Conservation (phyloP, 1,284 basidiomycete species). For the Cryptococcus depauperatus region DNA sequence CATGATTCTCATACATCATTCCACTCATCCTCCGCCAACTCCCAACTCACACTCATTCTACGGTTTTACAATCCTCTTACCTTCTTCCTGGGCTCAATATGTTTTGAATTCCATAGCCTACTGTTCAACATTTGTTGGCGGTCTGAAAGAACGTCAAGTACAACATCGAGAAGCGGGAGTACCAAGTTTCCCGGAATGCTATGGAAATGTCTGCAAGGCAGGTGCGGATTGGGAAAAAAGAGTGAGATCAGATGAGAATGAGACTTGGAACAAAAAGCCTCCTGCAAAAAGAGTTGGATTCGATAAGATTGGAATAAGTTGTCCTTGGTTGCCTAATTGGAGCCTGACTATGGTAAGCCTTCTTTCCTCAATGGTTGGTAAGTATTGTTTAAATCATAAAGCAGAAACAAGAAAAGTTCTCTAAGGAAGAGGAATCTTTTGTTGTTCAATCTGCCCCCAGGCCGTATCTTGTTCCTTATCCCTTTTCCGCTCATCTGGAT, state of each 20-base stretch:
- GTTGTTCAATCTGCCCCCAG: slow-evolving; percentile 27
- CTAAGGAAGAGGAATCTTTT: slow-evolving; percentile 24
- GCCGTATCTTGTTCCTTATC: slow-evolving; percentile 59
- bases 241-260: slow-evolving; percentile 50
- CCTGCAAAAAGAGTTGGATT: slow-evolving; percentile 74
- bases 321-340: slow-evolving; percentile 73
- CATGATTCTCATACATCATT: slow-evolving; percentile 69
- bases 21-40: slow-evolving; percentile 46
- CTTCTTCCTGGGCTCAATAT: slow-evolving; percentile 72
- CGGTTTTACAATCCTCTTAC: slow-evolving; percentile 76
- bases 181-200: slow-evolving; percentile 73
- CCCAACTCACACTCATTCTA: slow-evolving; percentile 50
- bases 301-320: slow-evolving; percentile 55
- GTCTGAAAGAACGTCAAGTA: slow-evolving; percentile 65
- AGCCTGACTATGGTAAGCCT: slow-evolving; percentile 48
- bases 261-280: slow-evolving; percentile 68
- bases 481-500: slow-evolving; percentile 37
- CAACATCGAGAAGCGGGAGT: slow-evolving; percentile 70
- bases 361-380: neutral
- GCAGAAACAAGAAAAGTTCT: slow-evolving; percentile 2
- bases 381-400: neutral
- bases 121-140: slow-evolving; percentile 70
- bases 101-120: slow-evolving; percentile 71
- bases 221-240: slow-evolving; percentile 50
- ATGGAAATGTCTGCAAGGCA: slow-evolving; percentile 51